Evolutionary conservation across 208 protist genomes (phyloP).

Genomic region (Strigomonas galati): DNA sequence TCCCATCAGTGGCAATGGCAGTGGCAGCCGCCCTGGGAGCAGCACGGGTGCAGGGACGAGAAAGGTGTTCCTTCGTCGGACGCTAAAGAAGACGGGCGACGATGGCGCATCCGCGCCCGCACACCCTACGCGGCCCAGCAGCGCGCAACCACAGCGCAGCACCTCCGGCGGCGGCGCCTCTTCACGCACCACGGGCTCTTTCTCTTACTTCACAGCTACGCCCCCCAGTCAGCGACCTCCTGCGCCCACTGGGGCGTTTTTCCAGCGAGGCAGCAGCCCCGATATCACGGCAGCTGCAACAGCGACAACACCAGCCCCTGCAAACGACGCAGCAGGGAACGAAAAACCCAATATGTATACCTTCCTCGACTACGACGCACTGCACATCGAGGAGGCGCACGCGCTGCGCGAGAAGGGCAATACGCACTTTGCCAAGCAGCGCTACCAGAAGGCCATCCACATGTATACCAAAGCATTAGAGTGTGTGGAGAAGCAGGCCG

Average conservation of each 20-base stretch:
- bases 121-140: not conserved
- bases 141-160: not conserved
- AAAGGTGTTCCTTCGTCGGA: not conserved
- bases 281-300: too few species aligned
- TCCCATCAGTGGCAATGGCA: not conserved
- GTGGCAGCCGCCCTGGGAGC: not conserved
- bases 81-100: not conserved
- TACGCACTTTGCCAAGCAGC: conserved; percentile 32
- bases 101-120: too few species aligned
- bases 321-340: not conserved
- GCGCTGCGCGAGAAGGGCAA: conserved; percentile 65
- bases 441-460: conserved; percentile 48
- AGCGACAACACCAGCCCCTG: too few species aligned
- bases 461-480: conserved; percentile 67
- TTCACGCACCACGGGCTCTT: not conserved
- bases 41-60: not conserved
- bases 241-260: too few species aligned
- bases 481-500: not conserved
- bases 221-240: too few species aligned
- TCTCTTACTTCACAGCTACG: too few species aligned
- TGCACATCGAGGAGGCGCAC: conserved; percentile 3
- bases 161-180: not conserved
- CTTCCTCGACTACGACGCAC: not conserved
- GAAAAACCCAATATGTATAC: not conserved
- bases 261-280: not conserved